Evolutionary conservation across 2,329 filamentous ascomycete species (phyloP), one percentile per base, ranked within the genome.

Genomic region (Stagonosporopsis vannaccii): DNA sequence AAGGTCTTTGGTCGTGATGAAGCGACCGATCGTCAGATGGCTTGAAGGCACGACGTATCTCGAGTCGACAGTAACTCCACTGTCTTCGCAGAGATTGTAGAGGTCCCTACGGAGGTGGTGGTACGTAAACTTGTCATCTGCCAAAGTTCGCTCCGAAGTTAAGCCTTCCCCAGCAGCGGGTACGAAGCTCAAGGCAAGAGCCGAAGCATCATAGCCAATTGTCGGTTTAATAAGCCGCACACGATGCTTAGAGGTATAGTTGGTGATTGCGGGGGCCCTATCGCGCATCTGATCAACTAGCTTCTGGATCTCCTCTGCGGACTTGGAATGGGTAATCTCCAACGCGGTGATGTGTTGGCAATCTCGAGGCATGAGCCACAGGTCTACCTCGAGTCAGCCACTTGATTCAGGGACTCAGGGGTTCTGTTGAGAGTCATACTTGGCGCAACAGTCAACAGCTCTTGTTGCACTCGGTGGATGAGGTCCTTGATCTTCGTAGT

Each of bases 41-140:
- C 91, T 92, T 42, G 90, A 94, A 1, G 93, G 93, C 2, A 96
- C 91, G 22, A 93, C 87, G 73, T 97, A 98, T 54, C 94, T 83
- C 48, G 90, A 91, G 20, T 83, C 88, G 30, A 97, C 83, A 15
- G 83, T 78, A n/a, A 94, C 80, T 1, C 90, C 90, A 0, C 86
- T 82, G 3, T 78, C 79, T 41, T 81, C 79, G 3, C 86, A 84
- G 23, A 86, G 78, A 44, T 84, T 80, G 72, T 88, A 95, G 12
- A 96, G 73, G 70, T 97, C 92, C 4, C 89, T 84, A 2, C 94
- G 87, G 8, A 98, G 85, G 75, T 98, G 94, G 72, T 97, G 94
- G 74, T 97, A 97, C 0, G 90, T 93, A 77, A 91, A 97, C 1
- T 65, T 69, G 63, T 95, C 90, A 17, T 85, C 82, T 35, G 82